Base-by-base conservation (phyloP, 495 filamentous ascomycete genomes). In the Sporormia fimetaria region DNA sequence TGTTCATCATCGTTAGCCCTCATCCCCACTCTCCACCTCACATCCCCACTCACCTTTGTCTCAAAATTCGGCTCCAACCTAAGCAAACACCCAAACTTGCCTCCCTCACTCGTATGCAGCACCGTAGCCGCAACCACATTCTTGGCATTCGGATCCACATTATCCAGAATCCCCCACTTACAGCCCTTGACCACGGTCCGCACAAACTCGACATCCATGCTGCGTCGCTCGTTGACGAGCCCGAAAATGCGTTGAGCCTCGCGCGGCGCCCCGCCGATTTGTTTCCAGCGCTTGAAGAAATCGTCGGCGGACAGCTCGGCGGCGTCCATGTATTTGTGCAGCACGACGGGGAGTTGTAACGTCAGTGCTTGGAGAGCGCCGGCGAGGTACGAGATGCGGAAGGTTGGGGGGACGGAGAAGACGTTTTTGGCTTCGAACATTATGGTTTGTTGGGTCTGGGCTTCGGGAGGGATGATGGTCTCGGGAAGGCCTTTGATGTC, bases 201-300 rank as follows among this genome's bases (percentile, higher is more conserved):
- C 16, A 85, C 78, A 51, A 76, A 84, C 2, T 60, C 48, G 36
- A 67, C 59, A 37, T 64, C 64, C 33, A 69, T 73, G 53, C 51
- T 62, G 40, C 67, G 66, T 3, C 67, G 64, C 14, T 56, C 56
- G n/a, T 42, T 42, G n/a, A 65, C 47, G 18, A 83, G 59, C 0
- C 79, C 79, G 59, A 96, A 92, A 5, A 95, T 81, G 26, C 71
- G 67, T 59, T 99, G 92, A 0, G 80, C 73, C 57, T 99, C 92
- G 8, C 93, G 69, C 4, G 87, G 82, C 2, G 69, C 70, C 5
- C 82, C 86, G 12, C 92, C 92, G 53, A 99, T 96, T 60, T 99
- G 92, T 62, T 90, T 84, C 92, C 92, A 99, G 15, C 92, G 70
- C 67, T 90, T 95, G 67, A 99, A 99, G 63, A 96, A 99, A 45